Percentiles rank a stretch among this genome's conserved stretches.
These are phyloP conservation scores for Tolypocladium nubicola DNA, from an alignment of 2,329 filamentous ascomycete genomes.

Conservation along the genomic window DNA sequence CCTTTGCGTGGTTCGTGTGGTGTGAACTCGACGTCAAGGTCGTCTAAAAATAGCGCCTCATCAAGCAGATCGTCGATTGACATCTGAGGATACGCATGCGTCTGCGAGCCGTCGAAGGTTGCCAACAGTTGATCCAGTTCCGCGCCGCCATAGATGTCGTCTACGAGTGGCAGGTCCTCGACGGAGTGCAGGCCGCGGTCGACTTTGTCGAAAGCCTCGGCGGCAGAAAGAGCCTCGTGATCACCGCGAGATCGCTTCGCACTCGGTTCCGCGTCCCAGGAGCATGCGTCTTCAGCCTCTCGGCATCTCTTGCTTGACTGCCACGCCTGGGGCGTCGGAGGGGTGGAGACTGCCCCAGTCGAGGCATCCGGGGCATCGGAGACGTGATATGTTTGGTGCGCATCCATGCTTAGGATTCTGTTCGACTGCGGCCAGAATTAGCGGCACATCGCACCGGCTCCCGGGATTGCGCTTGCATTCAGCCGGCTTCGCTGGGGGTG, in stretches of 20 bases:
- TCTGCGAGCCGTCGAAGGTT: background rate
- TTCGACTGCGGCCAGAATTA: background rate
- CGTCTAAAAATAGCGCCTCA: background rate
- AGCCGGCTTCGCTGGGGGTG: background rate
- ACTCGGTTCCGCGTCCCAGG: background rate
- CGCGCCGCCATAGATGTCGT: background rate
- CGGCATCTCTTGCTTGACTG: background rate
- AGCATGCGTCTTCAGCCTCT: background rate
- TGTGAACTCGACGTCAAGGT: background rate
- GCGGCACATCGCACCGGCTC: background rate
- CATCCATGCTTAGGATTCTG: background rate
- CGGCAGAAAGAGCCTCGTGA: background rate
- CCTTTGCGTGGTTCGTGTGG: background rate
- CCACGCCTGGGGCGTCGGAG: background rate
- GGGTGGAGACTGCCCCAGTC: background rate
- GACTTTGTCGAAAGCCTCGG: too few species aligned
- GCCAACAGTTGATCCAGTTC: background rate
- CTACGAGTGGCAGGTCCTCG: background rate
- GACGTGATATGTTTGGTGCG: background rate
- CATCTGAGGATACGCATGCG: background rate
- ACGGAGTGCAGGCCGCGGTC: background rate
- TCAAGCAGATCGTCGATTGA: slow-evolving; percentile 1
- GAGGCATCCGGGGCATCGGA: background rate
- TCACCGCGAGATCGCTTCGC: background rate
- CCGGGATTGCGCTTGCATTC: background rate